phyloP scores from a whole-genome alignment of 2,329 filamentous ascomycete genomes.

The Scytalidium sp. region DNA sequence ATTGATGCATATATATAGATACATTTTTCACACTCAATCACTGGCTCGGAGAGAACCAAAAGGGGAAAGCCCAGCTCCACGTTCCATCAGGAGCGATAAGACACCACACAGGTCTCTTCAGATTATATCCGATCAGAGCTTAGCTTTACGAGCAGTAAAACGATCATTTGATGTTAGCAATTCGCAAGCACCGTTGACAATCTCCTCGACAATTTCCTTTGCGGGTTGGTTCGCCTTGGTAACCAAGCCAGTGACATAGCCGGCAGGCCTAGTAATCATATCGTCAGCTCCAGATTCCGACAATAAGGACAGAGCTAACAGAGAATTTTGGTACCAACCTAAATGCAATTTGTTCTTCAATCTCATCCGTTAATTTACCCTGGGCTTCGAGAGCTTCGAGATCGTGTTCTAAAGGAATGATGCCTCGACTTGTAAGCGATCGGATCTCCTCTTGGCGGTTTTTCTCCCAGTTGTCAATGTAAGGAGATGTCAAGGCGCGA shows the following conservation, averaged over 20 bases:
- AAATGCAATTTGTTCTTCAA: constrained; percentile 4
- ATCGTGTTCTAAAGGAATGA: constrained; percentile 87
- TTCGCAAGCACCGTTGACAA: constrained; percentile 67
- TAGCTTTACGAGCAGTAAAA: not conserved
- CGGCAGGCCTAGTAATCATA: constrained; percentile 85
- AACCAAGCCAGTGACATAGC: constrained; percentile 86
- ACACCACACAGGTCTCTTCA: too few relatives aligned
- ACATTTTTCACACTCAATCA: too few relatives aligned
- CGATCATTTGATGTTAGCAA: constrained; percentile 1
- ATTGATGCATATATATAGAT: too few relatives aligned
- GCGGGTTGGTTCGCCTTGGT: constrained; percentile 79
- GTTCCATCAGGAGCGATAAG: too few relatives aligned
- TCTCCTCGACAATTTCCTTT: constrained; percentile 86
- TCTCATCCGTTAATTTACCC: constrained; percentile 32
- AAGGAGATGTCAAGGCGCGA: constrained; percentile 84
- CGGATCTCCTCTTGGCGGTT: constrained; percentile 86
- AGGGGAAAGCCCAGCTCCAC: too few relatives aligned
- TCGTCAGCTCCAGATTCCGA: constrained; percentile 43
- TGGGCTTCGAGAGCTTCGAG: constrained; percentile 72
- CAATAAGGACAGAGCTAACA: too few relatives aligned
- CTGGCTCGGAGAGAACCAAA: too few relatives aligned
- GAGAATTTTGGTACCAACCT: not conserved
- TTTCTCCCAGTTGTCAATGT: constrained; percentile 91
- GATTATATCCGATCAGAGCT: too few relatives aligned
- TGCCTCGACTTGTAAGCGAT: constrained; percentile 77